phyloP scores from a whole-genome alignment of 371 early-diverging fungal species.

The Synchytrium microbalum region DNA sequence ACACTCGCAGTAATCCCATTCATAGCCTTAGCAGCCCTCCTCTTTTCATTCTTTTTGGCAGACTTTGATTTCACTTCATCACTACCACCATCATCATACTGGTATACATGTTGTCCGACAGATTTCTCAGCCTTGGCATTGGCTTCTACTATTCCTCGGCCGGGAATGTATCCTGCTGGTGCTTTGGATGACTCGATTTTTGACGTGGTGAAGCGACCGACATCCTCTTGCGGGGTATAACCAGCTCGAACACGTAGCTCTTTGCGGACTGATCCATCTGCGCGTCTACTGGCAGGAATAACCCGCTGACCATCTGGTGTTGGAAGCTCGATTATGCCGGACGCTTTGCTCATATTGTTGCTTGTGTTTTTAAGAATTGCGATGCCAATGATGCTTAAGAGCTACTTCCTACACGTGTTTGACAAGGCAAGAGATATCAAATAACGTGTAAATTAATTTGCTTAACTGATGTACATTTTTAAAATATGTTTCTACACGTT shows the following conservation, averaged over 20 bases:
- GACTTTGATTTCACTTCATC: conserved; percentile 14
- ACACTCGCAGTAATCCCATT: not conserved
- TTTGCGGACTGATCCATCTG: conserved; percentile 61
- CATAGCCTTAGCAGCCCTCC: conserved; percentile 13
- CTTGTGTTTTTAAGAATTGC: too few species aligned
- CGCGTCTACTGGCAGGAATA: conserved; percentile 23
- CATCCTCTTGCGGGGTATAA: conserved; percentile 58
- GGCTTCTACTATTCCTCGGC: conserved; percentile 13
- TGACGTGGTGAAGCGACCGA: conserved; percentile 48
- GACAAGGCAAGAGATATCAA: too few species aligned
- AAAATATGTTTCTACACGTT: too few species aligned
- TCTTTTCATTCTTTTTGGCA: conserved; percentile 24
- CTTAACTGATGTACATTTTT: too few species aligned
- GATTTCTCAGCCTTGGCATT: not conserved
- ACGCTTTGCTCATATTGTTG: not conserved
- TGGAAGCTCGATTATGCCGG: not conserved
- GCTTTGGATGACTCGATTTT: conserved; percentile 29
- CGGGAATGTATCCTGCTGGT: conserved; percentile 23
- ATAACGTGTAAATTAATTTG: too few species aligned
- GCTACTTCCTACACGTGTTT: too few species aligned
- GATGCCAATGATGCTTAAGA: too few species aligned
- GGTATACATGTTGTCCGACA: conserved; percentile 5
- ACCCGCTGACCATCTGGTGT: not conserved
- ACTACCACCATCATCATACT: not conserved
- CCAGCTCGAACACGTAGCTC: conserved; percentile 62